phyloP scores from a whole-genome alignment of 805 yeast genomes.

The Saturnispora bothae region DNA sequence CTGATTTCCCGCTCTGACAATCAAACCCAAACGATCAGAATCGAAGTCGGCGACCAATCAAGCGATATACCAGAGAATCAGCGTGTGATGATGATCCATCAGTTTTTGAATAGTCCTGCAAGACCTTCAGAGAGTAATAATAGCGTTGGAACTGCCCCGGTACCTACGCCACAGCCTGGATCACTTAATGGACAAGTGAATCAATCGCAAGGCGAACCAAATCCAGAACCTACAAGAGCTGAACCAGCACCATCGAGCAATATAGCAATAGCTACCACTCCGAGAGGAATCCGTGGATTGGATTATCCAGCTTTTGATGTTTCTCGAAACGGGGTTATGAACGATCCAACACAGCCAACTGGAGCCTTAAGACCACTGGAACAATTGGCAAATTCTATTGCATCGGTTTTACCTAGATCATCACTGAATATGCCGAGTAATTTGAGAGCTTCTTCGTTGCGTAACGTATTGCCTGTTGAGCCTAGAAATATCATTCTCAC shows the following conservation, averaged over 20 bases:
- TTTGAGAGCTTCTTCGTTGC: neutral
- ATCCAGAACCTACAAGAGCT: too few relatives aligned
- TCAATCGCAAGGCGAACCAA: too few relatives aligned
- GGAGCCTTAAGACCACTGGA: conserved; percentile 3
- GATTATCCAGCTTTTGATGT: conserved; percentile 30
- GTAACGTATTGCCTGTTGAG: conserved; percentile 9
- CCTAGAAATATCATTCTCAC: conserved; percentile 31
- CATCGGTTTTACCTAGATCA: neutral
- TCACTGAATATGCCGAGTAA: neutral
- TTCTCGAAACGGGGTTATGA: conserved; percentile 24
- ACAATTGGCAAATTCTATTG: conserved; percentile 1
- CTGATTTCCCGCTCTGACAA: conserved; percentile 24
- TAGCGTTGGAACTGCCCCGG: too few relatives aligned
- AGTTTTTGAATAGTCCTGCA: conserved; percentile 7
- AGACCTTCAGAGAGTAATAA: too few relatives aligned
- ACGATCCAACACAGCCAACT: conserved; percentile 17
- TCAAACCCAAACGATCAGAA: conserved; percentile 19
- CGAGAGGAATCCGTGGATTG: conserved; percentile 22
- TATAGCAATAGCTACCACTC: neutral
- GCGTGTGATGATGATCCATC: conserved; percentile 5
- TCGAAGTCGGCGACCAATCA: conserved; percentile 23
- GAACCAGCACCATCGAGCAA: neutral
- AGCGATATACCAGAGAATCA: conserved; percentile 1
- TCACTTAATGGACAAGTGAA: too few relatives aligned
- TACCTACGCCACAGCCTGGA: neutral